Evolutionary conservation across 2,329 filamentous ascomycete species (phyloP).

Genomic region (Tolypocladium inflatum): DNA sequence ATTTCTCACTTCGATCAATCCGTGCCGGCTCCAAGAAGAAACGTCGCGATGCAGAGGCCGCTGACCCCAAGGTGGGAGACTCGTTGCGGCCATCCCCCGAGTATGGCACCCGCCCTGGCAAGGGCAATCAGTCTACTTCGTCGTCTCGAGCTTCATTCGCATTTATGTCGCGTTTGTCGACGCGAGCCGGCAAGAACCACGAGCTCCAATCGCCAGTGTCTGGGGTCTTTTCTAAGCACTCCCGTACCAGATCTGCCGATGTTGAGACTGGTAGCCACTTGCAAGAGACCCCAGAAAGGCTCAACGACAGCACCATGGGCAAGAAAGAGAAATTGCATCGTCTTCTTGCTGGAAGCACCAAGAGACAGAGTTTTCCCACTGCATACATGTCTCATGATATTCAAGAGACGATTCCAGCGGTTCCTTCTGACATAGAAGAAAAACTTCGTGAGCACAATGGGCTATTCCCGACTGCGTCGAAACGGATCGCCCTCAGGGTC

Average conservation of each 20-base stretch:
- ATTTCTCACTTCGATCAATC: conserved; percentile 46
- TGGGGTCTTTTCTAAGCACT: not conserved
- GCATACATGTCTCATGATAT: conserved; percentile 7
- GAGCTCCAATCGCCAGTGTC: not conserved
- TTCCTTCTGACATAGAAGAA: conserved; percentile 24
- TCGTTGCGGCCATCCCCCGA: not conserved
- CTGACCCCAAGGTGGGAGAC: not conserved
- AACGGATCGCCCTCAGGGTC: conserved; percentile 25
- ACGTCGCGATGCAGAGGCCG: conserved; percentile 11
- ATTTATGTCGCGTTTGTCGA: not conserved
- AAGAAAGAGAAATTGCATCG: conserved; percentile 1
- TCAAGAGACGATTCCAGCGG: conserved; percentile 19
- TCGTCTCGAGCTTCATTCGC: not conserved
- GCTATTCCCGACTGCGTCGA: conserved; percentile 23
- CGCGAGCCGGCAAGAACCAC: not conserved
- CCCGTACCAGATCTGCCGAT: not conserved
- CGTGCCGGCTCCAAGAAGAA: conserved; percentile 21
- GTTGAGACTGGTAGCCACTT: not conserved
- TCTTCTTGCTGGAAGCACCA: conserved; percentile 3
- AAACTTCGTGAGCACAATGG: conserved; percentile 25
- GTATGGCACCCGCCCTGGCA: not conserved
- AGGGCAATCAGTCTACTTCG: not conserved
- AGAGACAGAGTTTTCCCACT: not conserved
- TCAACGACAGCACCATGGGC: not conserved
- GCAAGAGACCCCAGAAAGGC: not conserved